Conservation (phyloP, 257 asterid genomes). For the Solanum appendiculatum region DNA sequence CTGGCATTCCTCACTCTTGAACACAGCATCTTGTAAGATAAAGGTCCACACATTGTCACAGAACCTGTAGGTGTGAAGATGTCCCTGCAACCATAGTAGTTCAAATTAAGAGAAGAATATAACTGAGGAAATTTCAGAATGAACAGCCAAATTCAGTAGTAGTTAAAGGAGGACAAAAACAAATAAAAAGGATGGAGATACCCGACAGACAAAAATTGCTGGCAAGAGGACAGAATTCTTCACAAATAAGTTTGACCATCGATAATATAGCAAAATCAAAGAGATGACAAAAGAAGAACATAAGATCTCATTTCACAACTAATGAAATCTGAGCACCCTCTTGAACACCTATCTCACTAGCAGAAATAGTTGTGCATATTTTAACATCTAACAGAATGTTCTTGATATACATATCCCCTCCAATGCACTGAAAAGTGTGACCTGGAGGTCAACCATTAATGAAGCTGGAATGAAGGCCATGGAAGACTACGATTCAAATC, state of each 20-base stretch:
- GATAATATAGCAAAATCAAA: neutral
- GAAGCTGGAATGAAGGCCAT: neutral
- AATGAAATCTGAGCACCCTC: neutral
- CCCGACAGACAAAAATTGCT: neutral
- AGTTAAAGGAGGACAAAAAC: neutral
- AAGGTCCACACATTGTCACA: constrained; percentile 96
- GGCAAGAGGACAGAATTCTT: neutral
- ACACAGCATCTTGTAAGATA: constrained; percentile 73
- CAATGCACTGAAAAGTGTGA: neutral
- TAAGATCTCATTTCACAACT: neutral
- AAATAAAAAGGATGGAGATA: neutral
- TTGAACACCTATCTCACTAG: neutral
- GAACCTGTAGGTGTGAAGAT: constrained; percentile 92
- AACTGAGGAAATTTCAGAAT: neutral
- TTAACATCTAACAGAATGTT: neutral
- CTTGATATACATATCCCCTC: neutral
- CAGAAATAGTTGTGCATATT: neutral
- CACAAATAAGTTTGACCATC: neutral
- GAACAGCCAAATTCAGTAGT: neutral
- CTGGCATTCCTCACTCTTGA: constrained; percentile 73
- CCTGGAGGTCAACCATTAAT: neutral
- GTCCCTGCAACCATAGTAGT: constrained; percentile 48
- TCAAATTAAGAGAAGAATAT: neutral
- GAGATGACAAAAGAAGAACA: neutral
- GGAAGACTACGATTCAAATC: neutral